A percentile compares a stretch with the other conserved stretches of the same genome.
Conservation (phyloP, 2,329 filamentous ascomycete genomes). For the Immersiporthe knoxdaviesiana region DNA sequence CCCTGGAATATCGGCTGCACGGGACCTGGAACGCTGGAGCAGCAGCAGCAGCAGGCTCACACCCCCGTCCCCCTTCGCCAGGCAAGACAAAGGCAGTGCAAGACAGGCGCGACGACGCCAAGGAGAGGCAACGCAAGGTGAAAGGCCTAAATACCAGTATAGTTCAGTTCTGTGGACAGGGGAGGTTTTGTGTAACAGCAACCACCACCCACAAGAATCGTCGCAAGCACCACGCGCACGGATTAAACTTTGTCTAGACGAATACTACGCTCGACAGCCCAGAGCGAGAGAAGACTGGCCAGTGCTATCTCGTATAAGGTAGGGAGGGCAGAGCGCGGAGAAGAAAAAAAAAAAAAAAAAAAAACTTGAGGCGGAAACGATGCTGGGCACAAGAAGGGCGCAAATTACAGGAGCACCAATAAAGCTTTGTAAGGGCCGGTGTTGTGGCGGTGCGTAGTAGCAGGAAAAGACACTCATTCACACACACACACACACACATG, state of each 20-base stretch:
- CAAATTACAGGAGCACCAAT: neutral
- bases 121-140: neutral
- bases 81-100: conserved; percentile 5
- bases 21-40: neutral
- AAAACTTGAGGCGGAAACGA: neutral
- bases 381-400: neutral
- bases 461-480: neutral
- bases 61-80: neutral
- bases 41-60: conserved; percentile 1
- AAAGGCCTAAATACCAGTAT: neutral
- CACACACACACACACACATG: too few relatives aligned
- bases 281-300: neutral
- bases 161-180: neutral
- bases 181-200: neutral
- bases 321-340: neutral
- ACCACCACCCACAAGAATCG: neutral
- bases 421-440: neutral
- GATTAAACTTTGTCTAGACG: conserved; percentile 16
- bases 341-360: too few relatives aligned
- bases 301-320: neutral
- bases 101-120: neutral
- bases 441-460: neutral
- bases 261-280: neutral
- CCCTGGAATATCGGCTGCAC: neutral
- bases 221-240: neutral